Evolutionary conservation across 352 stramenopile genomes (phyloP).

Genomic region (Phytopythium chamaehyphon): DNA sequence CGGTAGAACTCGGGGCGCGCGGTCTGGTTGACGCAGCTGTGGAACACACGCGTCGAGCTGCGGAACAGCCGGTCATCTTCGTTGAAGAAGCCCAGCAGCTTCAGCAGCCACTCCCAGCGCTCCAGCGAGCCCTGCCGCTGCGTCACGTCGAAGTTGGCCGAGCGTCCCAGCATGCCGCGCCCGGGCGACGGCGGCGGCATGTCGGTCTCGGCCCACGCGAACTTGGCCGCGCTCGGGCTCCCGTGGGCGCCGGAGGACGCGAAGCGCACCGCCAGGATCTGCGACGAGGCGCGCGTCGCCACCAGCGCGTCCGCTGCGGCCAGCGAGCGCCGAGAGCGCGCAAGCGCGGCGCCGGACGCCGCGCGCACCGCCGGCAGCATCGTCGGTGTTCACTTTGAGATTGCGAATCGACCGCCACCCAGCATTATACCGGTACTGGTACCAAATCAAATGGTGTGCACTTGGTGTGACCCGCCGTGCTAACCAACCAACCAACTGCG

Average conservation of each 20-base stretch:
- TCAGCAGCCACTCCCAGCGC: constrained; percentile 79
- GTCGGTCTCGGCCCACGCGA: constrained; percentile 68
- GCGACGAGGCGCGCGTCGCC: not conserved
- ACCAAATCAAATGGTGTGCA: no score
- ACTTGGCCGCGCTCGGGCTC: constrained; percentile 28
- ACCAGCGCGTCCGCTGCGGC: no score
- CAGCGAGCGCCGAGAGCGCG: not conserved
- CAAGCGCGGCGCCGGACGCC: not conserved
- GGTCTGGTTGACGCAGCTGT: constrained; percentile 84
- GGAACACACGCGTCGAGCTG: constrained; percentile 68
- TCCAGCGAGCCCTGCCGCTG: constrained; percentile 53
- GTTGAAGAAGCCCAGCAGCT: constrained; percentile 85
- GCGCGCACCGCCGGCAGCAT: not conserved
- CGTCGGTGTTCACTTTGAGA: not conserved
- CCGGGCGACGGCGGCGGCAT: constrained; percentile 77
- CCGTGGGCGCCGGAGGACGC: constrained; percentile 10
- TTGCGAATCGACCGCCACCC: no score
- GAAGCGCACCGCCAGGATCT: constrained; percentile 20
- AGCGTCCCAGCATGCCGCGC: constrained; percentile 61
- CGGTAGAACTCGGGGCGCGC: constrained; percentile 69
- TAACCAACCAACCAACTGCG: not conserved
- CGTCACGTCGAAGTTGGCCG: constrained; percentile 81
- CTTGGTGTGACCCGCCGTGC: no score
- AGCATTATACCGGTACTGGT: no score
- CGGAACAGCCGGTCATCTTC: constrained; percentile 77